Evolutionary conservation across 768 basidiomycete species (phyloP), one percentile per base, ranked within the genome.

Genomic region (Agrocybe pediades): DNA sequence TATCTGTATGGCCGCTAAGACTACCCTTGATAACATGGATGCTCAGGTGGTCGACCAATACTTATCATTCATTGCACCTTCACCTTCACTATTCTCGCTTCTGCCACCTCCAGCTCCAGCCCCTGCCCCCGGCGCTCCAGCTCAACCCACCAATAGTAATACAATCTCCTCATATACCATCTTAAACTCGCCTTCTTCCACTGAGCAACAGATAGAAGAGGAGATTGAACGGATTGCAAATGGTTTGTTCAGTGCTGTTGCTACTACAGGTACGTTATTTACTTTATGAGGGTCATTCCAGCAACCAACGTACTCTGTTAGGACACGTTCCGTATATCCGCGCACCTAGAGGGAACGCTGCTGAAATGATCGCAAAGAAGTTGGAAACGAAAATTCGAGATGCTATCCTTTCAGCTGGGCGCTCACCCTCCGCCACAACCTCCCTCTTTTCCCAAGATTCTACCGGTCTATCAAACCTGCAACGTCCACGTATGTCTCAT

Each of bases 361-460:
- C 95, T 17, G 97, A 99, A 71, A 97, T 98, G 95, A 87, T 98
- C n/a, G 95, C 95, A 8, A 89, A 94, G 73, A 97, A 92, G 68
- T 78, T 99, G 9, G 97, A 99, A 64, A 81, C 85, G 13, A 93
- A 92, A 71, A 88, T 98, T 61, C 78, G 96, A 46, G 96, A 98
- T 65, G 84, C 87, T 58, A 71, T 95, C 51, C 72, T 93, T 51
- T 85, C 80, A 36, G 80, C 86, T 27, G 85, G 88, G 39, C 80
- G 90, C 16, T 78, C 83, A 6, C 83, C 83, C 54, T 57, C 68
- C 25, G 61, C 79, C 8, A 73, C 80, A 7, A 68, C 82, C 0
- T 84, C 87, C 6, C 75, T 92, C 43, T 95, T 95, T 66, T 73
- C 85, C 1, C 88, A 90, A 67, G 93, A 93, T 61, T 74, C 89